These are phyloP conservation scores for Erodium moschatum DNA, from an alignment of 441 rosid genomes.

Conservation along the genomic window DNA sequence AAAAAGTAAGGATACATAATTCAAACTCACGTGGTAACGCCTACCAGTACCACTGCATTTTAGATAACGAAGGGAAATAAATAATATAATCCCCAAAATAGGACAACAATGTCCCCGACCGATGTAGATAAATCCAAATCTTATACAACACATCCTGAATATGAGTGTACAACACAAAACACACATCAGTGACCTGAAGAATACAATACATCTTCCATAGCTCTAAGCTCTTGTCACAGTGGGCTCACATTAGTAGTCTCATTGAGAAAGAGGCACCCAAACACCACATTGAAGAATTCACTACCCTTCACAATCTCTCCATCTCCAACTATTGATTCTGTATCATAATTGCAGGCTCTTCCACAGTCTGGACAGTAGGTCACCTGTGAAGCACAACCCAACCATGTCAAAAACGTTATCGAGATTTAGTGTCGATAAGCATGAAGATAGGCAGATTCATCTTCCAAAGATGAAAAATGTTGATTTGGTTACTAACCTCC, in stretches of 20 bases:
- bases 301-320: slow-evolving; percentile 37
- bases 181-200: neutral
- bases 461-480: neutral
- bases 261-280: slow-evolving; percentile 74
- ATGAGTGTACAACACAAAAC: neutral
- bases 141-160: too few relatives aligned
- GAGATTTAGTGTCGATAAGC: too few relatives aligned
- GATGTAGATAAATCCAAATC: too few relatives aligned
- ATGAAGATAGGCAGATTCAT: neutral
- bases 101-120: too few relatives aligned
- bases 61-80: too few relatives aligned
- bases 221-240: slow-evolving; percentile 15
- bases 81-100: too few relatives aligned
- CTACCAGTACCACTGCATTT: too few relatives aligned
- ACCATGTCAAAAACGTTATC: neutral
- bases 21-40: too few relatives aligned
- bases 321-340: slow-evolving; percentile 34
- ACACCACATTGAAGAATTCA: slow-evolving; percentile 67
- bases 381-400: slow-evolving; percentile 33
- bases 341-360: slow-evolving; percentile 78
- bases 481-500: slow-evolving; percentile 51
- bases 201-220: too few relatives aligned
- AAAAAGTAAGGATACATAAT: too few relatives aligned
- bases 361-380: slow-evolving; percentile 93
- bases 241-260: slow-evolving; percentile 51